Evolutionary conservation across 2,329 filamentous ascomycete genomes (phyloP).

Genomic region (Nothomitra cinnamomea): DNA sequence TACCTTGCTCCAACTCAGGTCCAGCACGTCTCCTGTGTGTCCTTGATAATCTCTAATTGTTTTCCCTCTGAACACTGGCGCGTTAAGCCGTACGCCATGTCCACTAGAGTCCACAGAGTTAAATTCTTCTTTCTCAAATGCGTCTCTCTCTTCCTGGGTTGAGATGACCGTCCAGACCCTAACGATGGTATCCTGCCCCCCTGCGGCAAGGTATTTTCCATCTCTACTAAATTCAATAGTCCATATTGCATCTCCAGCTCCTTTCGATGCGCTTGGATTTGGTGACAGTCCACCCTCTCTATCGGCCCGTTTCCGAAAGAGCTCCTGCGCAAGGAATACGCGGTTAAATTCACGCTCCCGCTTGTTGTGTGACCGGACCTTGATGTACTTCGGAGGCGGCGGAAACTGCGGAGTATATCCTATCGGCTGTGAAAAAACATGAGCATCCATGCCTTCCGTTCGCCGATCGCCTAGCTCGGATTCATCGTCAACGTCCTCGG

Average conservation of each 20-base stretch:
- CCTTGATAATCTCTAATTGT: constrained; percentile 66
- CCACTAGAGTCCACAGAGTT: constrained; percentile 25
- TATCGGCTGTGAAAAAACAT: constrained; percentile 62
- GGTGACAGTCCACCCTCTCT: constrained; percentile 20
- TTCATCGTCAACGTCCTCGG: constrained; percentile 38
- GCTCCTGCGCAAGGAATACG: constrained; percentile 80
- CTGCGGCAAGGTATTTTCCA: constrained; percentile 80
- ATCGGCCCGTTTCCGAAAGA: constrained; percentile 33
- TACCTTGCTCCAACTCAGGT: constrained; percentile 90
- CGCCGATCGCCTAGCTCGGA: constrained; percentile 55
- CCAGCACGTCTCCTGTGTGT: constrained; percentile 72
- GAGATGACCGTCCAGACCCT: constrained; percentile 81
- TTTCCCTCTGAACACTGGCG: constrained; percentile 73
- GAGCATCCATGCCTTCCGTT: constrained; percentile 66
- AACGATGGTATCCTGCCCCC: constrained; percentile 71
- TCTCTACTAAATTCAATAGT: constrained; percentile 84
- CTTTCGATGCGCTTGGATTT: constrained; percentile 11
- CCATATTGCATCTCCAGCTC: constrained; percentile 57
- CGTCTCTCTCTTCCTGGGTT: constrained; percentile 58
- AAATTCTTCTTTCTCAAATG: constrained; percentile 50
- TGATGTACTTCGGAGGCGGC: constrained; percentile 12
- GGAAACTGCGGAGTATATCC: constrained; percentile 24
- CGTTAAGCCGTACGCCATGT: constrained; percentile 51
- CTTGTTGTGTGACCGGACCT: constrained; percentile 66
- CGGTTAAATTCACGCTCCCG: constrained; percentile 67